Evolutionary conservation across 1,284 basidiomycete genomes (phyloP).

Genomic region (Apiotrichum veenhuisii): DNA sequence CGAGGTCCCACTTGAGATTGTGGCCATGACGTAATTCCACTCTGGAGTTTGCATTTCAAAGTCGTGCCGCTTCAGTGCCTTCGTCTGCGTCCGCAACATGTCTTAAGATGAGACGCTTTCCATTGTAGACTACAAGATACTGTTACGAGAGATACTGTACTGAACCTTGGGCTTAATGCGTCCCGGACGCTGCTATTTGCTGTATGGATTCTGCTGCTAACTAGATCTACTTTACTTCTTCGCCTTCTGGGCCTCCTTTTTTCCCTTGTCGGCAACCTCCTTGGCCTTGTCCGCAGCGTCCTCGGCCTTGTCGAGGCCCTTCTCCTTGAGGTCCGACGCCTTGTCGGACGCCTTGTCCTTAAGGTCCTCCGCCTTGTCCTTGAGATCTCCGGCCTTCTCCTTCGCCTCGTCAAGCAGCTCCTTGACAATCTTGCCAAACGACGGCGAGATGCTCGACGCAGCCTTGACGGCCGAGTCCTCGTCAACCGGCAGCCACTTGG

Average conservation of each 20-base stretch:
- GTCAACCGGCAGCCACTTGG: constrained; percentile 38
- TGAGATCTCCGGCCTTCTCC: constrained; percentile 16
- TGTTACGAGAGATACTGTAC: too few relatives aligned
- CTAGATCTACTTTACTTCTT: background rate
- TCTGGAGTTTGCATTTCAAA: too few relatives aligned
- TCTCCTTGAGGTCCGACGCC: background rate
- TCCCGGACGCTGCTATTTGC: background rate
- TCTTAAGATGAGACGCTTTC: too few relatives aligned
- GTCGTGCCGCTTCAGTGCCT: too few relatives aligned
- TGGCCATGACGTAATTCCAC: too few relatives aligned
- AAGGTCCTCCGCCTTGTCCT: constrained; percentile 24
- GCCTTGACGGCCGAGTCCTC: constrained; percentile 39
- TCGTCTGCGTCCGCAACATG: too few relatives aligned
- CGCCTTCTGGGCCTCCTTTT: constrained; percentile 21
- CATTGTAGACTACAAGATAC: too few relatives aligned
- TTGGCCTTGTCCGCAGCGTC: constrained; percentile 16
- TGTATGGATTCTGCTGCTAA: background rate
- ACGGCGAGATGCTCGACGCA: constrained; percentile 39
- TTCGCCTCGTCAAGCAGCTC: constrained; percentile 39
- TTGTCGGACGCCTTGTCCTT: constrained; percentile 2
- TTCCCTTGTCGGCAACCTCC: constrained; percentile 21
- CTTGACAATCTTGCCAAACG: constrained; percentile 39
- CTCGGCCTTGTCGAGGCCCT: constrained; percentile 14
- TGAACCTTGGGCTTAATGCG: background rate
- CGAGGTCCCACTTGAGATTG: too few relatives aligned